Evolutionary conservation across 108 stramenopile species (phyloP).

Genomic region (Mayamaea pseudoterrestris): DNA sequence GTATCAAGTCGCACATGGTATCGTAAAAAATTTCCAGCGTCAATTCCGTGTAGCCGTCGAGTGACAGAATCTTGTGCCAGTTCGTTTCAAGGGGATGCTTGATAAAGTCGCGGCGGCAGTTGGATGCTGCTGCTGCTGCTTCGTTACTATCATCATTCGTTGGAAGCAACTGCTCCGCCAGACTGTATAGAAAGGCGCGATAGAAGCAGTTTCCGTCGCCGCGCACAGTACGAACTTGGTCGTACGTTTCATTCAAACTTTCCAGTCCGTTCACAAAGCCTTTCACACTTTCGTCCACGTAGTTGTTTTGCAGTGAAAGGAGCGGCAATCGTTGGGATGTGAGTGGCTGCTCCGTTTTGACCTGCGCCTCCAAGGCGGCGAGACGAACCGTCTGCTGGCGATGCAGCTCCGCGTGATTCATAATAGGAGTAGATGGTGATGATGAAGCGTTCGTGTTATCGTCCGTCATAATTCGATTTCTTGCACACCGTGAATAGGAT

Average conservation of each 20-base stretch:
- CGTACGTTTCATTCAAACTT: slow-evolving; percentile 37
- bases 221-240: slow-evolving; percentile 52
- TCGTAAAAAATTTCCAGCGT: slow-evolving; percentile 70
- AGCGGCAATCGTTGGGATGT: too few relatives aligned
- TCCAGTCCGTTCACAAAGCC: slow-evolving; percentile 30
- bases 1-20: slow-evolving; percentile 45
- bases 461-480: too few relatives aligned
- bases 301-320: slow-evolving; percentile 22
- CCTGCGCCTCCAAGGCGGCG: too few relatives aligned
- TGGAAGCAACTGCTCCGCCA: slow-evolving; percentile 55
- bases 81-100: slow-evolving; percentile 12
- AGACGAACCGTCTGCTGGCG: too few relatives aligned
- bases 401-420: too few relatives aligned
- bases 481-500: too few relatives aligned
- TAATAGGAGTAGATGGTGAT: too few relatives aligned
- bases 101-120: slow-evolving; percentile 17
- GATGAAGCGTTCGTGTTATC: too few relatives aligned
- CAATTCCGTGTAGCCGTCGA: slow-evolving; percentile 64
- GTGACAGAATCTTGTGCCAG: too few relatives aligned
- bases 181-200: slow-evolving; percentile 75
- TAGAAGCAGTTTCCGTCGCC: slow-evolving; percentile 96
- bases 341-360: too few relatives aligned
- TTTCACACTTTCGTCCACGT: slow-evolving; percentile 1
- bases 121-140: slow-evolving; percentile 4
- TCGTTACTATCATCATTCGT: slow-evolving; percentile 9